These are phyloP conservation scores for Liriodendron chinense DNA, from an alignment of 164 flowering plant species.

Conservation along the genomic window DNA sequence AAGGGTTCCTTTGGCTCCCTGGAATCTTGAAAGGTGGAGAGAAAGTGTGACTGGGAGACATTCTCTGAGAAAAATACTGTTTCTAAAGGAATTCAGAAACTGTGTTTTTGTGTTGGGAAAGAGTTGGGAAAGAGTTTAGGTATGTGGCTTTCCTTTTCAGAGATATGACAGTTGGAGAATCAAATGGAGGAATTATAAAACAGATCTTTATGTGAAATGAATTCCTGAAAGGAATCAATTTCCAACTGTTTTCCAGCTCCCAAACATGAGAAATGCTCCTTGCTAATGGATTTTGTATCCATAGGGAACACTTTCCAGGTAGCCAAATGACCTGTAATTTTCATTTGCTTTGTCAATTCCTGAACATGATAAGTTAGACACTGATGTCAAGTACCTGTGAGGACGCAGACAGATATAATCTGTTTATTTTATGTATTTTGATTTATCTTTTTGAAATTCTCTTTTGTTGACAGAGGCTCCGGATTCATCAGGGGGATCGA, in stretches of 20 bases:
- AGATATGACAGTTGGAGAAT: no score
- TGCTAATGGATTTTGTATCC: background rate
- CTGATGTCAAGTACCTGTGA: no score
- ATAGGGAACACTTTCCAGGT: background rate
- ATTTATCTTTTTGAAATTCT: background rate
- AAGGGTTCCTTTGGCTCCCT: background rate
- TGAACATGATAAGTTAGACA: no score
- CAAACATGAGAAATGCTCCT: background rate
- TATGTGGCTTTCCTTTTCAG: background rate
- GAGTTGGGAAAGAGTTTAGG: background rate
- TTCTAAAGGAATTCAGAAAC: background rate
- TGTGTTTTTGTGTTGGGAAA: background rate
- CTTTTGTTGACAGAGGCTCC: conserved; percentile 39
- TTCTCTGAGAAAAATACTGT: background rate
- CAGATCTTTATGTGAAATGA: background rate
- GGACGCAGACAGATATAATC: background rate
- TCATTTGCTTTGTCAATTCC: no score
- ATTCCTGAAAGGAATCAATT: background rate
- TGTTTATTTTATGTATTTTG: background rate
- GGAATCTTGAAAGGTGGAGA: background rate
- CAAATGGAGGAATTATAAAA: no score
- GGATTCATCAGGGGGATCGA: conserved; percentile 49
- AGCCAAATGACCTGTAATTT: no score
- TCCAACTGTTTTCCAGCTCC: background rate
- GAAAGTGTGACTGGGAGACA: no score